phyloP scores from a whole-genome alignment of 306 rosid species.

The Psophocarpus tetragonolobus region DNA sequence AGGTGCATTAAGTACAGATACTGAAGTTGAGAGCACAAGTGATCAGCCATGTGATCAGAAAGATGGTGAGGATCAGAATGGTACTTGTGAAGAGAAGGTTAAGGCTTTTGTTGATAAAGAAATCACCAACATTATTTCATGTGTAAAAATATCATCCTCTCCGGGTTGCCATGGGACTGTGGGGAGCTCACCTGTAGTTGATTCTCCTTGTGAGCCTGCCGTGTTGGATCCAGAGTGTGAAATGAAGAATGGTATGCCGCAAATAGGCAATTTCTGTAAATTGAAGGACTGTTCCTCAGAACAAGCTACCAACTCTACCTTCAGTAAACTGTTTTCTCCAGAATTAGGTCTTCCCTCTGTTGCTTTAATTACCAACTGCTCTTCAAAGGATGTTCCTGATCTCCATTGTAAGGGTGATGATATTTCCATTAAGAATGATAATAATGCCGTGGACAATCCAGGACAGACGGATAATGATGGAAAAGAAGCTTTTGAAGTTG shows the following conservation, averaged over 20 bases:
- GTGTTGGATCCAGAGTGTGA: slow-evolving; percentile 42
- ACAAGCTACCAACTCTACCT: slow-evolving; percentile 32
- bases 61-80: slow-evolving; percentile 38
- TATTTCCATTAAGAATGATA: slow-evolving; percentile 48
- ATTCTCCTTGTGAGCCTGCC: slow-evolving; percentile 38
- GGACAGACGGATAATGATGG: slow-evolving; percentile 47
- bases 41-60: slow-evolving; percentile 36
- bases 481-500: slow-evolving; percentile 49
- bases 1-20: slow-evolving; percentile 30
- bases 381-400: slow-evolving; percentile 46
- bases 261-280: slow-evolving; percentile 36
- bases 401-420: slow-evolving; percentile 35
- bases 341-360: slow-evolving; percentile 47
- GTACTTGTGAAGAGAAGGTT: slow-evolving; percentile 45
- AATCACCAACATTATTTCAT: slow-evolving; percentile 30
- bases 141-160: slow-evolving; percentile 40
- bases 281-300: slow-evolving; percentile 43
- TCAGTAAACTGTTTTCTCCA: slow-evolving; percentile 41
- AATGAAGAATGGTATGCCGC: slow-evolving; percentile 32
- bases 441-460: slow-evolving; percentile 33
- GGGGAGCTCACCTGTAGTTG: slow-evolving; percentile 46
- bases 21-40: slow-evolving; percentile 36
- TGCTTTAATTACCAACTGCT: slow-evolving; percentile 38
- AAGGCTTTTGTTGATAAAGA: slow-evolving; percentile 45
- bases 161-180: slow-evolving; percentile 34